Evolutionary conservation across 2,329 filamentous ascomycete species (phyloP), one percentile per base, ranked within the genome.

Genomic region (Alternaria incomplexa): DNA sequence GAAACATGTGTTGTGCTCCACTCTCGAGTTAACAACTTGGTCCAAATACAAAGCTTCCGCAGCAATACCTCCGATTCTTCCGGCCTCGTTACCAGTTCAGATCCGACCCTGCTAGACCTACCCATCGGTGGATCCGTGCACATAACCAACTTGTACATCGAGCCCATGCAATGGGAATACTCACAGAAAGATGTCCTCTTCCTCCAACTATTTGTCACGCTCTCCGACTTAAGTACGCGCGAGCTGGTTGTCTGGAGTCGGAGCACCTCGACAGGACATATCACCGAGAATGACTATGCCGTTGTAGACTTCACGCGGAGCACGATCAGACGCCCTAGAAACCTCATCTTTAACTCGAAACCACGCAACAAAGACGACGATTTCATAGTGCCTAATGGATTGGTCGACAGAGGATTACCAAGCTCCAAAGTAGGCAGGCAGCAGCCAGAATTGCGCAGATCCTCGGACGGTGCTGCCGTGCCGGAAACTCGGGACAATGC

Each of bases 1-100:
- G 79, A 77, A 23, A 69, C 61, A 7, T 58, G 73, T 51, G 63
- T 81, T 2, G 45, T 80, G 6, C 28, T 81, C 6, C 71, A 76
- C 55, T 82, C 80, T 2, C 69, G 69, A 1, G 20, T 80, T 13
- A 77, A 78, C 30, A 56, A 62, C 13, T 61, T 79, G 12, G 58
- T 75, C 6, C 77, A 77, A n/a, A 58, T 71, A 6, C 79, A 77
- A 48, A 62, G 64, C 20, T 79, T 80, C 50, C 48, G 36, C 32
- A 51, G 69, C 8, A 23, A 56, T 12, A 22, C 65, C 10, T 56
- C 62, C 3, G 58, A 62, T 8, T 22, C 59, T 13, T 50, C 63
- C 22, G 40, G 62, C 20, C 55, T 62, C 12, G 36, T 71, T 15
- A 70, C 68, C 4, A 65, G 61, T 15, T 73, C 74, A 2, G 79